Evolutionary conservation across 495 filamentous ascomycete genomes (phyloP).

Genomic region (Parmelia sp.): DNA sequence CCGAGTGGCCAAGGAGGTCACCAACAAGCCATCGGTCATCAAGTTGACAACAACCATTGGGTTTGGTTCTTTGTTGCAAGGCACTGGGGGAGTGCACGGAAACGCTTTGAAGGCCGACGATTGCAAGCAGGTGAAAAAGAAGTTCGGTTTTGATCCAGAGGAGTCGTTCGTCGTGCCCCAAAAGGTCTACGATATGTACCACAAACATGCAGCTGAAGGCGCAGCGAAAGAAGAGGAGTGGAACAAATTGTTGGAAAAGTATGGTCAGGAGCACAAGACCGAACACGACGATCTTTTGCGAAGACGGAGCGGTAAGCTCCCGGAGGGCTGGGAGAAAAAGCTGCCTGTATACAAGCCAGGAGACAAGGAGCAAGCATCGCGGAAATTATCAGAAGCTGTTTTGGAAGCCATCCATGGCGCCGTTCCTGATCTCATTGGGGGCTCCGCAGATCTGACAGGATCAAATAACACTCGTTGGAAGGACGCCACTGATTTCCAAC

Average conservation of each 20-base stretch:
- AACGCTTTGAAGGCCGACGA: conserved; percentile 92
- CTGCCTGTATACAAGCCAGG: conserved; percentile 86
- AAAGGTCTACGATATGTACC: conserved; percentile 87
- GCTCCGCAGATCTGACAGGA: conserved; percentile 94
- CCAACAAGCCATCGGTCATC: conserved; percentile 93
- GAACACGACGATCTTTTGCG: conserved; percentile 75
- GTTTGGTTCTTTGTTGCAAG: conserved; percentile 88
- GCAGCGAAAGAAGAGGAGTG: conserved; percentile 91
- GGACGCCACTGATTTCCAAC: conserved; percentile 96
- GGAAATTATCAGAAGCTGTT: conserved; percentile 92
- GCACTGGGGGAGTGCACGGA: conserved; percentile 92
- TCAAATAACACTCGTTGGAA: conserved; percentile 99
- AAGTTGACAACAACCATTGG: conserved; percentile 97
- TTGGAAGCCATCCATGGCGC: conserved; percentile 78
- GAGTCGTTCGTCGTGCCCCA: conserved; percentile 91
- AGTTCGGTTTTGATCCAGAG: conserved; percentile 93
- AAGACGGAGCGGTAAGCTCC: conserved; percentile 75
- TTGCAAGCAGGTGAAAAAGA: conserved; percentile 79
- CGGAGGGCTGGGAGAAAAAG: conserved; percentile 94
- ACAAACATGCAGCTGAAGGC: conserved; percentile 72
- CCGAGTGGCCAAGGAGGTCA: conserved; percentile 75
- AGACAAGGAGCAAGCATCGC: conserved; percentile 78
- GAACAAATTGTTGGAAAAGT: conserved; percentile 88
- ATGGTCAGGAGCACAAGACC: conserved; percentile 64
- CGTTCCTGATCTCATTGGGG: conserved; percentile 87